These are phyloP conservation scores for Penicillium cinerascens DNA, from an alignment of 495 filamentous ascomycete genomes.

Conservation along the genomic window DNA sequence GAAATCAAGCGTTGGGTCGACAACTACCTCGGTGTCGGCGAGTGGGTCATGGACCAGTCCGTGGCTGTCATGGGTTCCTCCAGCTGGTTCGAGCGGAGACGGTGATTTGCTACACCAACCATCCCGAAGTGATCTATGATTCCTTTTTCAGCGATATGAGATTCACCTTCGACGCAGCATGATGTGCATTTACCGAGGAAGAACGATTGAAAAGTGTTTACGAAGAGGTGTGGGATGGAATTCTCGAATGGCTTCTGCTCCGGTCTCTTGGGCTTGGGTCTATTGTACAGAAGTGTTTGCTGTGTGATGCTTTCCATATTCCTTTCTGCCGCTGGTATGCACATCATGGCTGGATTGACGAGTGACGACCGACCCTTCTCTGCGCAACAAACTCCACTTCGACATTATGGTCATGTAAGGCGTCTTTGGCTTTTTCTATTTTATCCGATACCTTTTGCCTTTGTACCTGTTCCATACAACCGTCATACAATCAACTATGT, in stretches of 20 bases:
- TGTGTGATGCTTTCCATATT: not conserved
- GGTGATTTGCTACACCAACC: slow-evolving; percentile 46
- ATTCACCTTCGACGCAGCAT: not conserved
- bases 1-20: slow-evolving; percentile 87
- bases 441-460: slow-evolving; percentile 20
- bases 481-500: slow-evolving; percentile 1
- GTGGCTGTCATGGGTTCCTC: slow-evolving; percentile 85
- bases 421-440: slow-evolving; percentile 19
- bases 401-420: slow-evolving; percentile 13
- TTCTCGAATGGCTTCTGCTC: not conserved
- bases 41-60: slow-evolving; percentile 97
- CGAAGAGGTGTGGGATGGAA: not conserved
- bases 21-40: slow-evolving; percentile 91
- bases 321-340: not conserved
- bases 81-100: slow-evolving; percentile 82
- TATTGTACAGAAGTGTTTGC: not conserved
- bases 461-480: slow-evolving; percentile 15
- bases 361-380: slow-evolving; percentile 21
- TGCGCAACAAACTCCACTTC: slow-evolving; percentile 8
- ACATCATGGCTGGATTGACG: slow-evolving; percentile 13
- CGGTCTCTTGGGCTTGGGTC: not conserved
- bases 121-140: slow-evolving; percentile 2
- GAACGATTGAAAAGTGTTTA: not conserved
- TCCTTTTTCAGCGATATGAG: slow-evolving; percentile 9
- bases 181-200: slow-evolving; percentile 1